Base-by-base conservation (phyloP, 768 basidiomycete species). In the Leccinellum rugosiceps region DNA sequence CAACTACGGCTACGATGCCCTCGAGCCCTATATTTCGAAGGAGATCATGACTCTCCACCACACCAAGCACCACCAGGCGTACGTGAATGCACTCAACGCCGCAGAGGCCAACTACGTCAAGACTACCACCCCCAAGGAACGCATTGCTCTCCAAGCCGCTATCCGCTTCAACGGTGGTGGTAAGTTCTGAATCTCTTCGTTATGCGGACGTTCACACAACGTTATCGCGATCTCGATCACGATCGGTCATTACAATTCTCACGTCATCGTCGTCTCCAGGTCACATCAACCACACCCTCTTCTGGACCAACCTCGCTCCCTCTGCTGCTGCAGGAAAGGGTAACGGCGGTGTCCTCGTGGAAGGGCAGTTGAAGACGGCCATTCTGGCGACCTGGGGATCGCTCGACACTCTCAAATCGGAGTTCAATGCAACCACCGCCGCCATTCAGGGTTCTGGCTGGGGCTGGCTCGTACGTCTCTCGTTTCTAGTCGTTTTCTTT, bases 161-260 rank as follows among this genome's bases (percentile, higher is more conserved):
- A 79, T 97, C 73, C 94, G 90, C 76, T 98, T 98, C 82, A 97
- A 98, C 74, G 94, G 94, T 61, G 94, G 94, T 76, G 94, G 94
- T 88, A 69, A 67, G 84, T 75, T 74, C 44, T 21, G 13, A 8
- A 19, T 15, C 13, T 45, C 30, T 31, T 56, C 21, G 13, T 41
- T 19, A 28, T 44, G 19, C 7, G 4, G 31, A n/a, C 28, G 46
- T 17, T 25, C 14, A 10, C 23, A 14, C 23, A 21, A 21, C 44
- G 44, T 52, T 57, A 60, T 64, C 61, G 48, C 50, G 35, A 48
- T 59, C 57, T 46, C 35, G 32, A 63, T 67, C 58, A 41, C 14
- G 44, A 23, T 25, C 44, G 44, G 13, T n/a, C n/a, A n/a, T n/a
- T n/a, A n/a, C n/a, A n/a, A n/a, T n/a, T n/a, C n/a, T n/a, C n/a